Conservation (phyloP, 352 stramenopile species). For the Pythium plurisporium region DNA sequence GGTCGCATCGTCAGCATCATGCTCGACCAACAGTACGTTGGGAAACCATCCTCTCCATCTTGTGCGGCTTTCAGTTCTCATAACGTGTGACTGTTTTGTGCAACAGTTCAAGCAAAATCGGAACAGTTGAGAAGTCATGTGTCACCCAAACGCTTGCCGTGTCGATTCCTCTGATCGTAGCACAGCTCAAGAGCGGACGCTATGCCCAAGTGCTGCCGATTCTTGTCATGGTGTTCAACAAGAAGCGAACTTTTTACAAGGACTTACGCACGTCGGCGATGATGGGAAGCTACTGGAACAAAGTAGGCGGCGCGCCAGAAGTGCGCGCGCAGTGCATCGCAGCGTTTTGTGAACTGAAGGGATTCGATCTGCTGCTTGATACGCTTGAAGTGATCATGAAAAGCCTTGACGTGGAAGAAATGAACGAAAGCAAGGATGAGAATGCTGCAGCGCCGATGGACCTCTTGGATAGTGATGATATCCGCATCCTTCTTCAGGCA, state of each 20-base stretch:
- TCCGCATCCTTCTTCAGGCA: conserved; percentile 75
- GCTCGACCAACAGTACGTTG: conserved; percentile 85
- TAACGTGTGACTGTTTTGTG: conserved; percentile 3
- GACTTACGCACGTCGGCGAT: conserved; percentile 81
- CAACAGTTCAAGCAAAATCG: conserved; percentile 81
- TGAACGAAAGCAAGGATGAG: conserved; percentile 37
- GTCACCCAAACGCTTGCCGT: conserved; percentile 75
- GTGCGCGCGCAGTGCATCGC: conserved; percentile 81
- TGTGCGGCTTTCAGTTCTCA: too few species aligned
- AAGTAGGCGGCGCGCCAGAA: conserved; percentile 72
- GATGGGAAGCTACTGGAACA: conserved; percentile 90
- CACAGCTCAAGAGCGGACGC: conserved; percentile 68
- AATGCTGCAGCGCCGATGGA: conserved; percentile 13
- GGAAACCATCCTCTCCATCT: too few species aligned
- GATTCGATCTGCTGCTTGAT: conserved; percentile 67
- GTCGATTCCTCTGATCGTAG: conserved; percentile 59
- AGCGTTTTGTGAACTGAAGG: conserved; percentile 77
- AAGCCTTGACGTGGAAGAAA: conserved; percentile 27
- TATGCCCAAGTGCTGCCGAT: conserved; percentile 60
- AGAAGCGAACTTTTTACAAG: conserved; percentile 90
- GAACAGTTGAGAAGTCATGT: conserved; percentile 80
- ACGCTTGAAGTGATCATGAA: conserved; percentile 72
- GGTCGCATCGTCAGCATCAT: conserved; percentile 85
- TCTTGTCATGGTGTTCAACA: conserved; percentile 84
- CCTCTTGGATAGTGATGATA: conserved; percentile 72